These are phyloP conservation scores for Neonectria ditissima DNA, from an alignment of 2,329 filamentous ascomycete species.

Conservation along the genomic window DNA sequence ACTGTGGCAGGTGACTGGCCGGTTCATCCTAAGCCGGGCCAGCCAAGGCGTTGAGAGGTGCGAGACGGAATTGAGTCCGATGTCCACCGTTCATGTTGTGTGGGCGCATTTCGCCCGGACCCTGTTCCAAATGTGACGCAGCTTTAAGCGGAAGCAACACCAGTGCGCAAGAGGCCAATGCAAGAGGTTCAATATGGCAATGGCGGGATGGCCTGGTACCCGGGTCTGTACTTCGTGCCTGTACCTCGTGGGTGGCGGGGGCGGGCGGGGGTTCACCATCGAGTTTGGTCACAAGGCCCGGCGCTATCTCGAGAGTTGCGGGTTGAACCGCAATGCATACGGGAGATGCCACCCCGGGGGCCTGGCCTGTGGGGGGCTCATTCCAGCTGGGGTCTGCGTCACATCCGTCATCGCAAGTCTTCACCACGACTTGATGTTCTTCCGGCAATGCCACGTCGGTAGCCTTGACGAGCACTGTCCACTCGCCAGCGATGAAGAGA, in stretches of 20 bases:
- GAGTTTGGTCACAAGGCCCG: constrained; percentile 41
- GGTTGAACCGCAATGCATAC: constrained; percentile 51
- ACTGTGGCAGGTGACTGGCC: constrained; percentile 37
- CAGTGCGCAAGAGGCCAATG: constrained; percentile 29
- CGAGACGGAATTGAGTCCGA: constrained; percentile 38
- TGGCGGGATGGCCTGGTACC: constrained; percentile 28
- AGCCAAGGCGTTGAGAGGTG: constrained; percentile 32
- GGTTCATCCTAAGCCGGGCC: constrained; percentile 30
- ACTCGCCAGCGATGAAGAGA: not conserved
- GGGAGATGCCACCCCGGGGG: constrained; percentile 43
- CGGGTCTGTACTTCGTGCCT: constrained; percentile 22
- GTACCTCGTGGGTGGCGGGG: constrained; percentile 37
- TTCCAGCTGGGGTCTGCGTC: constrained; percentile 14
- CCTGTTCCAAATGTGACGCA: constrained; percentile 33
- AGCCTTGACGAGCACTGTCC: not conserved
- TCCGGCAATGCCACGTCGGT: not conserved
- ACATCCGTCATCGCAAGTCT: constrained; percentile 11
- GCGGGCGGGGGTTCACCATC: constrained; percentile 34
- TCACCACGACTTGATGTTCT: not conserved
- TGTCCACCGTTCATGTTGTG: constrained; percentile 41
- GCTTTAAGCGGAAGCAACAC: constrained; percentile 25
- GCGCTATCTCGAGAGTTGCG: constrained; percentile 49
- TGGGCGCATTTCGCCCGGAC: constrained; percentile 37
- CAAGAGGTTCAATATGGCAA: constrained; percentile 31
- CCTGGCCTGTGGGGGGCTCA: constrained; percentile 35